Percentiles rank a stretch among this genome's conserved stretches.
These are phyloP conservation scores for Yarrowia deformans DNA, from an alignment of 805 yeast genomes.

Conservation along the genomic window DNA sequence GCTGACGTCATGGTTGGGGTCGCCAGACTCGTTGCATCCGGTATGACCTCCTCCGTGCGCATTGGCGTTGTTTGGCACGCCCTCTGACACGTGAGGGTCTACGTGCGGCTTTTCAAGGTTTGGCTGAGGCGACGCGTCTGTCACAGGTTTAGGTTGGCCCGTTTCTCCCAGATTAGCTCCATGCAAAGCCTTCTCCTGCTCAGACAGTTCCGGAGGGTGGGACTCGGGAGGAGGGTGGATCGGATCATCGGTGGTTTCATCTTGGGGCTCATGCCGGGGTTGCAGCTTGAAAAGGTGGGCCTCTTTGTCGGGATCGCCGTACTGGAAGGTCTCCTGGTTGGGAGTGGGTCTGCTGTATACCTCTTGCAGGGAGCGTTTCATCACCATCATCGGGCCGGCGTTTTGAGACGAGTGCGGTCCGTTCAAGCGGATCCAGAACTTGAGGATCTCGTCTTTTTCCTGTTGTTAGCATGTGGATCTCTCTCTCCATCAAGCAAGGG, in stretches of 20 bases:
- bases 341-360: background rate
- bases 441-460: conserved; percentile 38
- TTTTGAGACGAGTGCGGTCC: conserved; percentile 1
- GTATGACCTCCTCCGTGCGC: background rate
- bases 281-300: conserved; percentile 10
- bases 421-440: conserved; percentile 31
- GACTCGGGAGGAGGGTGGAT: background rate
- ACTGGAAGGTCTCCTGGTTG: conserved; percentile 22
- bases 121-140: conserved; percentile 17
- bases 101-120: conserved; percentile 9
- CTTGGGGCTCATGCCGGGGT: conserved; percentile 7
- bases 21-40: background rate
- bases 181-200: background rate
- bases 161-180: conserved; percentile 14
- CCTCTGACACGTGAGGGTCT: conserved; percentile 5
- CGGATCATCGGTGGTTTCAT: background rate
- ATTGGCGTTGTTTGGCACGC: conserved; percentile 15
- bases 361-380: conserved; percentile 31
- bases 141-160: conserved; percentile 23
- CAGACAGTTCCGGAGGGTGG: background rate
- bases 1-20: conserved; percentile 3
- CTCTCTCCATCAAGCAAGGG: background rate
- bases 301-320: conserved; percentile 29
- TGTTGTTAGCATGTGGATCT: conserved; percentile 2
- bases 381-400: conserved; percentile 8